Percentiles rank a stretch among this genome's conserved stretches.
phyloP scores from a whole-genome alignment of 2,329 filamentous ascomycete species.

The Fusarium dimerum region DNA sequence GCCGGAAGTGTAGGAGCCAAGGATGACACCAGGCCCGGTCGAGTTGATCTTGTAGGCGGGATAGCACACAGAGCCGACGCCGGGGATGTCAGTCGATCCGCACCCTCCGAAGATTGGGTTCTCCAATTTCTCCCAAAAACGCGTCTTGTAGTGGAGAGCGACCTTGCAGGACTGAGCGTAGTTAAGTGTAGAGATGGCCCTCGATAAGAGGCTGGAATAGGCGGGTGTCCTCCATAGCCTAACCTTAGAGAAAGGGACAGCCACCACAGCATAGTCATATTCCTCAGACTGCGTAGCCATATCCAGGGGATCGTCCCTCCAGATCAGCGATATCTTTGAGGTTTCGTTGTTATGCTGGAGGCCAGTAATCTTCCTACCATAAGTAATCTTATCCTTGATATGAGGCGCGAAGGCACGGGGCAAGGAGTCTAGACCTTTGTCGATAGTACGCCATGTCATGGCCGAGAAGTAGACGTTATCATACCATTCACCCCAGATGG shows the following conservation, averaged over 20 bases:
- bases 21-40: constrained; percentile 61
- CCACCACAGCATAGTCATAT: constrained; percentile 67
- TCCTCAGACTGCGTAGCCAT: constrained; percentile 39
- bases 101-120: constrained; percentile 66
- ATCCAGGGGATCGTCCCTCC: constrained; percentile 49
- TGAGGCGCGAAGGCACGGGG: constrained; percentile 64
- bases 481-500: constrained; percentile 45
- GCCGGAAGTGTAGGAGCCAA: constrained; percentile 60
- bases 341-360: constrained; percentile 49
- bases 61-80: constrained; percentile 65
- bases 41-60: constrained; percentile 67
- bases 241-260: constrained; percentile 65
- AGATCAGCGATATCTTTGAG: constrained; percentile 55
- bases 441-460: constrained; percentile 61
- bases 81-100: constrained; percentile 58
- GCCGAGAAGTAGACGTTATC: constrained; percentile 62
- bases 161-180: constrained; percentile 48
- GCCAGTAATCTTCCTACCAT: constrained; percentile 57
- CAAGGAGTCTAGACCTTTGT: constrained; percentile 6
- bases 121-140: constrained; percentile 56
- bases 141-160: constrained; percentile 53
- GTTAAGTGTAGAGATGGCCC: constrained; percentile 47
- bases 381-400: constrained; percentile 54
- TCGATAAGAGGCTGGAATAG: constrained; percentile 35
- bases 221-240: constrained; percentile 61